Conservation (phyloP, 208 protist genomes). For the Leishmania amazonensis region DNA sequence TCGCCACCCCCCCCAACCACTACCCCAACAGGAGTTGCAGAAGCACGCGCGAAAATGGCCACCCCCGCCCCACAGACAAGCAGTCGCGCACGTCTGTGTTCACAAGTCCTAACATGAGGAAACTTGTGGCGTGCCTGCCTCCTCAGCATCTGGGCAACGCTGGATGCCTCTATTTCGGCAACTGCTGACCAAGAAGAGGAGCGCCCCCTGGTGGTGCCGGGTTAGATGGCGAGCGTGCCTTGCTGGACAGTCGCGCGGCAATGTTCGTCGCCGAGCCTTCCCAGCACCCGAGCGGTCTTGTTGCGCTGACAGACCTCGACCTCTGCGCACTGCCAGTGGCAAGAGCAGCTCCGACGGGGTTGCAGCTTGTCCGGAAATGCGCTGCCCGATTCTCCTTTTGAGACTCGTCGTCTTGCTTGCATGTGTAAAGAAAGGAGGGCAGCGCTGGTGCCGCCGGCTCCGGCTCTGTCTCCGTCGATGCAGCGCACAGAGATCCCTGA, state of each 20-base stretch:
- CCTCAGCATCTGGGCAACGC: background rate
- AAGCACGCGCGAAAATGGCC: background rate
- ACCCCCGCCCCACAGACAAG: background rate
- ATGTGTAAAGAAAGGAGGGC: background rate
- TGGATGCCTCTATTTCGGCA: background rate
- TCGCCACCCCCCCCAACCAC: too few species aligned
- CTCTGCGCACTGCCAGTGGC: background rate
- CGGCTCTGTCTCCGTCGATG: background rate
- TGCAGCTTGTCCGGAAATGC: background rate
- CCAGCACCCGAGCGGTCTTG: constrained; percentile 3
- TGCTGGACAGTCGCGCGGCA: constrained; percentile 8
- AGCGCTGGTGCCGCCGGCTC: background rate
- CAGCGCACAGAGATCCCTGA: background rate
- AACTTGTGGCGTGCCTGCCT: background rate
- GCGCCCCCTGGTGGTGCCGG: background rate
- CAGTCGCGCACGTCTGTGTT: background rate
- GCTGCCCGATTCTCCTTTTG: constrained; percentile 20
- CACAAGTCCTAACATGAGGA: background rate
- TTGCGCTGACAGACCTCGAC: constrained; percentile 1
- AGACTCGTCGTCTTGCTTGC: background rate
- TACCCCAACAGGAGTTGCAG: too few species aligned
- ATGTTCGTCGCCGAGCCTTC: constrained; percentile 21
- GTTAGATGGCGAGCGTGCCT: constrained; percentile 14
- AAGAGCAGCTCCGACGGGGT: background rate
- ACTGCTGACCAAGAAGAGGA: background rate